Conservation (phyloP, 495 filamentous ascomycete species). For the Rusavskia elegans region DNA sequence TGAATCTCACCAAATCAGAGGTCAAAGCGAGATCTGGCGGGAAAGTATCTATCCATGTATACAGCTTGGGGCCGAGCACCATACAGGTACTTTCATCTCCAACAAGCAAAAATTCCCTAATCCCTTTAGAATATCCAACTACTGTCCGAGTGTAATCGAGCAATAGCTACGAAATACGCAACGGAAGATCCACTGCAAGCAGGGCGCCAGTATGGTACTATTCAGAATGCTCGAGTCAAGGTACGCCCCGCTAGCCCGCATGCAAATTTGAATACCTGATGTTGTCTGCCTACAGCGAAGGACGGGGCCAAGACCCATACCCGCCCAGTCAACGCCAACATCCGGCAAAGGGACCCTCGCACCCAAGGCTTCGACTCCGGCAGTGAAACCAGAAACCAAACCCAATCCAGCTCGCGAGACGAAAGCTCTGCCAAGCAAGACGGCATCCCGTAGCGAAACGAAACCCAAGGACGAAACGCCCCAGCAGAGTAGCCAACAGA, state of each 20-base stretch:
- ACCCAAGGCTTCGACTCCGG: constrained; percentile 2
- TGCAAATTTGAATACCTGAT: constrained; percentile 4
- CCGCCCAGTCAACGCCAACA: constrained; percentile 12
- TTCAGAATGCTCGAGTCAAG: constrained; percentile 49
- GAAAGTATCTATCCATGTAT: constrained; percentile 67
- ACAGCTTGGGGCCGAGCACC: constrained; percentile 60
- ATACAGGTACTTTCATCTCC: constrained; percentile 35
- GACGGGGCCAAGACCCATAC: constrained; percentile 15
- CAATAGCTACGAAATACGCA: constrained; percentile 34
- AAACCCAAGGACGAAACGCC: constrained; percentile 7
- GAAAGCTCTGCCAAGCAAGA: neutral
- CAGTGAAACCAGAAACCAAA: neutral
- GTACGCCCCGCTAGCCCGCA: constrained; percentile 16
- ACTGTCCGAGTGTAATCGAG: constrained; percentile 49
- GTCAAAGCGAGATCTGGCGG: constrained; percentile 49
- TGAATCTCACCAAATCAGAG: constrained; percentile 26
- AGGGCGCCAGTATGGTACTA: constrained; percentile 49
- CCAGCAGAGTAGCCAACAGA: constrained; percentile 13
- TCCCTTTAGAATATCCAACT: constrained; percentile 45
- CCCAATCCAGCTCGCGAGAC: neutral
- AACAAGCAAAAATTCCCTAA: neutral
- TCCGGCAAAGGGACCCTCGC: neutral
- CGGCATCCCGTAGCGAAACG: constrained; percentile 5
- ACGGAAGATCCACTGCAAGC: constrained; percentile 47
- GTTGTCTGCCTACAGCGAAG: constrained; percentile 25